Base-by-base conservation (phyloP, 805 yeast genomes). In the Priceomyces castillae region DNA sequence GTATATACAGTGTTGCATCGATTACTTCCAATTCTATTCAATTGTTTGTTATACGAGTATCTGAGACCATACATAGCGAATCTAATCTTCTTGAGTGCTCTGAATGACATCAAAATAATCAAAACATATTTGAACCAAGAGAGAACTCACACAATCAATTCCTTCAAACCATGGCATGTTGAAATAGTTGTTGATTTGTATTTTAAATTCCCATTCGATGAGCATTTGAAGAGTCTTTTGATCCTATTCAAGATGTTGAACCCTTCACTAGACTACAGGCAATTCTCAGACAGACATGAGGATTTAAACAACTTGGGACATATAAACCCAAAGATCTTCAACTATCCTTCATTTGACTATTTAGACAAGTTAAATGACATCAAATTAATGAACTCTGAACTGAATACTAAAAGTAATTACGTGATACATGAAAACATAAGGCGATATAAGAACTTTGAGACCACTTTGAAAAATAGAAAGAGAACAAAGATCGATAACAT, bases 131-230 rank as follows among this genome's bases (percentile, higher is more conserved):
- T 28, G 14, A 51, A 47, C 23, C 39, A 39, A 23, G 43, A 42
- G 3, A 34, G 47, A 14, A 36, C 42, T 7, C 48, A 47, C 26
- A 40, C 30, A 1, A 26, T 37, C 7, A 30, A 42, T 5, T 14
- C 53, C 1, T 45, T 56, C 19, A 53, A 54, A 38, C 46, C 51
- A 7, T 67, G 71, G 71, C 66, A 66, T 22, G 53, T 64, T 12
- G 56, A 59, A 39, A 43, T 54, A 15, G 61, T 59, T 7, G 57
- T 58, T 1, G 67, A 61, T 25, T 52, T 66, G 34, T 53, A 46
- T 37, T 31, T 39, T 2, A 59, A 58, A 36, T 67, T 67, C 43
- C 73, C 73, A 15, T 44, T 51, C 26, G 73, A 67, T 41, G 57
- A 53, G 14, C 49, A 56, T 18, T 49, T 67, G 30, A 56, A 48